Evolutionary conservation across 441 rosid species (phyloP).

Genomic region (Pelargonium australe): DNA sequence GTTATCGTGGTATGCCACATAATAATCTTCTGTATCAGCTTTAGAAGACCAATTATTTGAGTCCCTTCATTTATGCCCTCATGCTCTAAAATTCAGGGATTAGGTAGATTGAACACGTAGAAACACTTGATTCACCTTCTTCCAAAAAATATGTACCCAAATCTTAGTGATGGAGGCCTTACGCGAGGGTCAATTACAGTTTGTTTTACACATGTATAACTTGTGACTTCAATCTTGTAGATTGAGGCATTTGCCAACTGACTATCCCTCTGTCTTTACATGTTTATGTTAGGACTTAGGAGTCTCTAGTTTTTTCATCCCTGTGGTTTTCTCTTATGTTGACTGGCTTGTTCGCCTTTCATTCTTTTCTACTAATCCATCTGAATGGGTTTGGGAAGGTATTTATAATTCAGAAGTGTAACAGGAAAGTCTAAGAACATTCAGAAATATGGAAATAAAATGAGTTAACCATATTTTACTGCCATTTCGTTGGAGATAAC

Average conservation of each 20-base stretch:
- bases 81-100: neutral
- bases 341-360: neutral
- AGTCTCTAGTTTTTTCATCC: neutral
- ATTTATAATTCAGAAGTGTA: neutral
- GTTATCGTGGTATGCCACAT: neutral
- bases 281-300: neutral
- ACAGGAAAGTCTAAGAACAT: neutral
- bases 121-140: neutral
- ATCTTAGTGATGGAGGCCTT: conserved; percentile 1
- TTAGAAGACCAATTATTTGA: neutral
- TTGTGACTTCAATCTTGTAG: neutral
- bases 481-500: neutral
- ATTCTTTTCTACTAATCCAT: neutral
- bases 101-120: neutral
- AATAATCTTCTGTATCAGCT: neutral
- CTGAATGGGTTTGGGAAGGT: neutral
- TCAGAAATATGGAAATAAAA: neutral
- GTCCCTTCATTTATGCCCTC: neutral
- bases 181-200: neutral
- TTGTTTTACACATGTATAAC: neutral
- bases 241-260: neutral
- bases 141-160: neutral
- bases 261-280: neutral
- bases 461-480: neutral
- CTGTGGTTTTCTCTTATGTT: neutral